Evolutionary conservation across 192 early-diverging fungal genomes (phyloP), one percentile per base, ranked within the genome.

Genomic region (Chytriomyces sp.): DNA sequence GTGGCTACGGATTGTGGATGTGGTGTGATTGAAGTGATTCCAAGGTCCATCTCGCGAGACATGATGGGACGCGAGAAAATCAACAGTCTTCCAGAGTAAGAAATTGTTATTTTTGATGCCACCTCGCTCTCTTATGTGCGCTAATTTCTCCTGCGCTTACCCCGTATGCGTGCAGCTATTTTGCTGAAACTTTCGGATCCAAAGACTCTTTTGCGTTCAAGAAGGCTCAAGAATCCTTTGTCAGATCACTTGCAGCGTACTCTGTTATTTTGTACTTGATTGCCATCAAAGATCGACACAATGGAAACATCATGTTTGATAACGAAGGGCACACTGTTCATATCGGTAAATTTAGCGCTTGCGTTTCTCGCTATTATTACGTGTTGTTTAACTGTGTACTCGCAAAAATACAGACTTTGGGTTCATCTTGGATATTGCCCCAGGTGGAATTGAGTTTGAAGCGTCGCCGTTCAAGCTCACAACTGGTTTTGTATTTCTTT

Each of bases 291-390:
- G 98, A 99, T 86, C 88, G 97, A 26, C 97, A 99, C 82, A 99
- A 99, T 83, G 97, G 97, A 63, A 99, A 99, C 85, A 98, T 99
- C 77, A 98, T 99, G 98, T 89, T 98, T 70, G 98, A 99, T 72
- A 90, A 94, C 69, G 87, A 94, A 70, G 98, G 98, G 0, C 96
- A 99, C 80, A 91, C 98, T 35, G 86, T 99, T 78, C 98, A 99
- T 83, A 98, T 99, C 72, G 92, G 91, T 92, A 88, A 57, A 82
- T 53, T n/a, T 26, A 8, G 20, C 20, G 28, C 23, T 53, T 18
- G 9, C 20, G 8, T 57, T 46, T 24, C 7, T 64, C 16, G 76
- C 9, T 69, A 45, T 18, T 20, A 45, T 8, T 20, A 64, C 48
- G 64, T 61, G 45, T n/a, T 64, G n/a, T 63, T 18, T 50, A 46